Evolutionary conservation across 1,139 yeast species (phyloP).

Genomic region (Yamadazyma diospyri): DNA sequence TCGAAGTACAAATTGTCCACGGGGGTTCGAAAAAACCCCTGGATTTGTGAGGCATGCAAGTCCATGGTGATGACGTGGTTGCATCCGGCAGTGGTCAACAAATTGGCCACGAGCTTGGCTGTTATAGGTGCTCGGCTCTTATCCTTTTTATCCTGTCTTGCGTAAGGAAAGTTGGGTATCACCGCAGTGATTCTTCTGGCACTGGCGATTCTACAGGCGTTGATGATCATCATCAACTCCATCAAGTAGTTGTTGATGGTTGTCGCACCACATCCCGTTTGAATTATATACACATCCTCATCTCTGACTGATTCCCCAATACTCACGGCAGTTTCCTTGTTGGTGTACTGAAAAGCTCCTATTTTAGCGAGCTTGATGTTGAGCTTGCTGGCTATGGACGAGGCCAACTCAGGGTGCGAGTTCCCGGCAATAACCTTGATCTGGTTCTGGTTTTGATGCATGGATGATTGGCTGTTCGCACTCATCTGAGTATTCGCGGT

Average conservation of each 20-base stretch:
- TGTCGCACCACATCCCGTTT: slow-evolving; percentile 80
- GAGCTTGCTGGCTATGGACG: slow-evolving; percentile 58
- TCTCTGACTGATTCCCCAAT: slow-evolving; percentile 96
- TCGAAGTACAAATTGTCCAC: slow-evolving; percentile 96
- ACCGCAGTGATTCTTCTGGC: slow-evolving; percentile 95
- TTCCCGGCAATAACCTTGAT: slow-evolving; percentile 86
- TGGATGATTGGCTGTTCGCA: no score
- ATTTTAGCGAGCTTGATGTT: slow-evolving; percentile 57
- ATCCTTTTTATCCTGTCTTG: slow-evolving; percentile 96
- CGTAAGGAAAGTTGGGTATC: slow-evolving; percentile 93
- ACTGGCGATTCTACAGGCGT: slow-evolving; percentile 93
- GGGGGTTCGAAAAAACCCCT: slow-evolving; percentile 94
- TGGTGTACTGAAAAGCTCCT: slow-evolving; percentile 68
- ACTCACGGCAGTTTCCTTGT: slow-evolving; percentile 86
- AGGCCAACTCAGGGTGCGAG: slow-evolving; percentile 81
- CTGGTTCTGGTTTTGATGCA: slow-evolving; percentile 17
- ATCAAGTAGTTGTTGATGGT: slow-evolving; percentile 79
- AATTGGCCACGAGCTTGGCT: slow-evolving; percentile 92
- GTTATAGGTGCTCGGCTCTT: slow-evolving; percentile 96
- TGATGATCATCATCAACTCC: slow-evolving; percentile 86
- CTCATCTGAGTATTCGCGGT: no score
- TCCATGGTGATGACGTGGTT: slow-evolving; percentile 98
- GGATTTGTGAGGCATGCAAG: slow-evolving; percentile 94
- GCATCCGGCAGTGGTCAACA: slow-evolving; percentile 94
- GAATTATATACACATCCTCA: slow-evolving; percentile 90